Evolutionary conservation across 169 alveolate genomes (phyloP).

Genomic region (Plasmodium gallinaceum): DNA sequence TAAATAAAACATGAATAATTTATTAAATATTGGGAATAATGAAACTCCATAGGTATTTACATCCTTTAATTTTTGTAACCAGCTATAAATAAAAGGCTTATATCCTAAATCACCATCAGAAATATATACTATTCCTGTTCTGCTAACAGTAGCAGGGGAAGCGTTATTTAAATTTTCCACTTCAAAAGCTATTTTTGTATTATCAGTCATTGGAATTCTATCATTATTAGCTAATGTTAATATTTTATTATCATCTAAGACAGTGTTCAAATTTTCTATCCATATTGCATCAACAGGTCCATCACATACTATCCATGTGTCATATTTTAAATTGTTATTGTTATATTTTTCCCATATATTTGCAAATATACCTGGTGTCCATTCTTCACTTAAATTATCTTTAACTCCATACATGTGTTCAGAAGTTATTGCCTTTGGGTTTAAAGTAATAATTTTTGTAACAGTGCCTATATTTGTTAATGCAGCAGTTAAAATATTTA

Average conservation of each 20-base stretch:
- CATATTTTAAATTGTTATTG: slow-evolving; percentile 91
- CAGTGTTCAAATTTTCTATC: slow-evolving; percentile 99
- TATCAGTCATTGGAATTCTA: slow-evolving; percentile 93
- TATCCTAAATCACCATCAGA: slow-evolving; percentile 92
- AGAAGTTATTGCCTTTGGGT: slow-evolving; percentile 97
- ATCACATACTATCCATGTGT: slow-evolving; percentile 98
- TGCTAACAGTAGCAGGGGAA: slow-evolving; percentile 98
- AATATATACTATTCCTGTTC: slow-evolving; percentile 99
- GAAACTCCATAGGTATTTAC: slow-evolving; percentile 46
- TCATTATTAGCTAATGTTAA: slow-evolving; percentile 97
- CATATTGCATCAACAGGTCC: slow-evolving; percentile 99
- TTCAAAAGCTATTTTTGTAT: slow-evolving; percentile 90
- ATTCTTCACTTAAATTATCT: slow-evolving; percentile 95
- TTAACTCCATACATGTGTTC: slow-evolving; percentile 93
- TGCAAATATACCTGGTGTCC: slow-evolving; percentile 92
- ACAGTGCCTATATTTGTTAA: slow-evolving; percentile 87
- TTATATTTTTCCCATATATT: slow-evolving; percentile 78
- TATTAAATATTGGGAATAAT: slow-evolving; percentile 66
- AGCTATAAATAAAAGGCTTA: slow-evolving; percentile 92
- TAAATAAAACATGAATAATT: slow-evolving; percentile 77
- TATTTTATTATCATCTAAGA: slow-evolving; percentile 98
- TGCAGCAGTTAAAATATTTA: slow-evolving; percentile 93
- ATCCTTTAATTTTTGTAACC: slow-evolving; percentile 93
- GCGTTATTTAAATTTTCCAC: slow-evolving; percentile 97
- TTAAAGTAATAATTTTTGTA: slow-evolving; percentile 92